Percentiles rank a stretch among this genome's conserved stretches.
These are phyloP conservation scores for Lepidium sativum DNA, from an alignment of 345 rosid genomes.

Conservation along the genomic window DNA sequence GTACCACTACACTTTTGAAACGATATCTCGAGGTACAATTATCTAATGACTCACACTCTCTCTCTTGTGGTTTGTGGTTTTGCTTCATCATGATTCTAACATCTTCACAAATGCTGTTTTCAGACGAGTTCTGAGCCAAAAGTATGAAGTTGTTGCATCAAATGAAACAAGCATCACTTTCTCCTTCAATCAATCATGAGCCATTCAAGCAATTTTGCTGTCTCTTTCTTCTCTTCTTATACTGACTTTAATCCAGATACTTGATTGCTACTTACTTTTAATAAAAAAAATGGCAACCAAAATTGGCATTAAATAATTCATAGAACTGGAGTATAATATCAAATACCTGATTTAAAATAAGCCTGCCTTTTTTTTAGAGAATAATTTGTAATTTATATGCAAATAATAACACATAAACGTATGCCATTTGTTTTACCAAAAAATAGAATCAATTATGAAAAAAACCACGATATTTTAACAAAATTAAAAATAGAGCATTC, in stretches of 20 bases:
- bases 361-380: neutral
- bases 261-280: neutral
- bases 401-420: too few relatives aligned
- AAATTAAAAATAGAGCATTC: too few relatives aligned
- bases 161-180: neutral
- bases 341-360: neutral
- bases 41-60: neutral
- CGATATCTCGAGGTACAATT: conserved; percentile 63
- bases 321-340: neutral
- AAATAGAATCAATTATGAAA: too few relatives aligned
- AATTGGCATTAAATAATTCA: neutral
- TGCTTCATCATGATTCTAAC: neutral
- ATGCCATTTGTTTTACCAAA: too few relatives aligned
- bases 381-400: too few relatives aligned
- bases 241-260: neutral
- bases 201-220: neutral
- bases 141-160: conserved; percentile 9
- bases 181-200: neutral
- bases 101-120: neutral
- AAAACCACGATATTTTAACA: too few relatives aligned
- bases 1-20: conserved; percentile 63
- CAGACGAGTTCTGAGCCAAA: conserved; percentile 19
- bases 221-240: neutral
- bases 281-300: neutral
- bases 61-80: neutral